Evolutionary conservation across 2,329 filamentous ascomycete species (phyloP), one percentile per base, ranked within the genome.

Genomic region (Trichoderma afroharzianum): DNA sequence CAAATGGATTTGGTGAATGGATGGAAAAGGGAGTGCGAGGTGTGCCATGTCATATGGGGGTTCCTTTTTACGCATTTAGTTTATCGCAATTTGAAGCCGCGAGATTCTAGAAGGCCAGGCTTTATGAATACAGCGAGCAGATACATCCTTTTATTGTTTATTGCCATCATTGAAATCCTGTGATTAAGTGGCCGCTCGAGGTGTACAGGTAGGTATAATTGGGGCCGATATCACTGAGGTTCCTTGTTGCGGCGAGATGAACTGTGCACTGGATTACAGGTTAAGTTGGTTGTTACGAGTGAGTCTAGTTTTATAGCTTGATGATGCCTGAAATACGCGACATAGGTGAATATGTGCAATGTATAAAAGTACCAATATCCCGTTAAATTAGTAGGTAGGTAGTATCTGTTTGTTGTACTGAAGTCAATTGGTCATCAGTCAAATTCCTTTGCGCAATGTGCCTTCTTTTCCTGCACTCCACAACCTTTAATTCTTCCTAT

Each of bases 71-170:
- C 18, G 15, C 26, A 71, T 64, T 57, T 70, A 55, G 64, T 68
- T 67, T 53, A 26, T 53, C 68, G 68, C 68, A 71, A 71, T 64
- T 66, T 58, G 68, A 71, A 66, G 68, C 68, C 53, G 36, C 36
- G 61, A 59, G 53, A 57, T 71, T 64, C 50, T 66, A 66, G 61
- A 36, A 66, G 47, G 62, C 26, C 21, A 18, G 50, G 68, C 43
- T 39, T 66, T 50, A 66, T 59, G 53, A 71, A 71, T 71, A 71
- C 50, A 71, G 68, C 62, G 62, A 71, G 61, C 53, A 66, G 58
- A 66, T 53, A 30, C 50, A 58, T 66, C 28, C n/a, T n/a, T 8
- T 30, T 33, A 12, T 3, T 47, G 18, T 32, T 26, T 15, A 9
- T 24, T n/a, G 4, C n/a, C 18, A 0, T 18, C 12, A 18, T n/a